A percentile compares a stretch with the other conserved stretches of the same genome.
Conservation (phyloP, 2,329 filamentous ascomycete species). For the Alternaria solani region DNA sequence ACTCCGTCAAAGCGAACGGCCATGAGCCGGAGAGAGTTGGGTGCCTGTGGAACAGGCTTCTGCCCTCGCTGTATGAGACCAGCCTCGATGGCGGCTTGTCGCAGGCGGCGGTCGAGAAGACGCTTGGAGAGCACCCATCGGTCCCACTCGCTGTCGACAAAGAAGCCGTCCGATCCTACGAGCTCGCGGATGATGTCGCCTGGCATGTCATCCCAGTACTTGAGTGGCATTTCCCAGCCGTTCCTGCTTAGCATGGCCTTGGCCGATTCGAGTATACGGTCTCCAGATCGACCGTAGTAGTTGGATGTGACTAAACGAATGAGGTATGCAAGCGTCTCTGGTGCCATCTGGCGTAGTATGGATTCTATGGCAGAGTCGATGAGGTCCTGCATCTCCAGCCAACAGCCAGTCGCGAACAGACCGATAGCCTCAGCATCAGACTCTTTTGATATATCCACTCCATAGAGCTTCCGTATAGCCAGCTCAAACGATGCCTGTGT, state of each 20-base stretch:
- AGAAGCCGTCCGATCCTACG: conserved; percentile 67
- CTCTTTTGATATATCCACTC: conserved; percentile 57
- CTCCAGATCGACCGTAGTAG: conserved; percentile 64
- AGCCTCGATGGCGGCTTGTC: conserved; percentile 56
- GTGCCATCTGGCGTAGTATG: conserved; percentile 64
- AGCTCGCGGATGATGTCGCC: conserved; percentile 67
- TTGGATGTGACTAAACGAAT: conserved; percentile 64
- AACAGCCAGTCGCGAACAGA: conserved; percentile 64
- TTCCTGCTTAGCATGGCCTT: conserved; percentile 66
- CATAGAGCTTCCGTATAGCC: conserved; percentile 63
- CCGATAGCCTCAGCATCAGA: conserved; percentile 63
- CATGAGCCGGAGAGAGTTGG: conserved; percentile 58
- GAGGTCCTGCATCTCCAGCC: conserved; percentile 66
- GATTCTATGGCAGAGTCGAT: conserved; percentile 63
- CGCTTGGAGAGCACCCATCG: conserved; percentile 64
- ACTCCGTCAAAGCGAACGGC: conserved; percentile 62
- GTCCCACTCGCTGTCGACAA: conserved; percentile 65
- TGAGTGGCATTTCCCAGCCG: conserved; percentile 64
- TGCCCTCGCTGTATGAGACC: conserved; percentile 58
- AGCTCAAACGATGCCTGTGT: conserved; percentile 63
- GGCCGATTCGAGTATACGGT: conserved; percentile 64
- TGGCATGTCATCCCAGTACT: conserved; percentile 65
- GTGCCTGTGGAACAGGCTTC: conserved; percentile 55
- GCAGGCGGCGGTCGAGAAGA: conserved; percentile 61
- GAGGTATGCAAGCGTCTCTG: conserved; percentile 57